phyloP scores from a whole-genome alignment of 2,329 filamentous ascomycete genomes.

The Helotiales sp. region DNA sequence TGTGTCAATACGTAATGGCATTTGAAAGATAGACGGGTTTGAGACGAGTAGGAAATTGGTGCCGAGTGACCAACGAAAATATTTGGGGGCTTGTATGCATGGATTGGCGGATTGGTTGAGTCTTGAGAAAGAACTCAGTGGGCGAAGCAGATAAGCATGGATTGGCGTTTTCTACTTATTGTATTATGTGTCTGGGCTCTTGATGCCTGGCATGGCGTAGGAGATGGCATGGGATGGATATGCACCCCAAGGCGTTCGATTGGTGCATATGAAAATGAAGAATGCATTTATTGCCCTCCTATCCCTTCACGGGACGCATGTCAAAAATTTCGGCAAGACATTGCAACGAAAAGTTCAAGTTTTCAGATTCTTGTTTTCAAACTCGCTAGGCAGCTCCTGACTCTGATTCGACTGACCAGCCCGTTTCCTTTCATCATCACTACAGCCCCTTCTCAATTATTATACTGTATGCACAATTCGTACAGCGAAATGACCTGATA shows the following conservation, averaged over 20 bases:
- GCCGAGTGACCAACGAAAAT: background rate
- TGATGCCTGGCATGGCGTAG: constrained; percentile 3
- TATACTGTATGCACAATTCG: no score
- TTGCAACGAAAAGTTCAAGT: no score
- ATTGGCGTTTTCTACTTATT: constrained; percentile 9
- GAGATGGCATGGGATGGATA: constrained; percentile 16
- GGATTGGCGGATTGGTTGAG: background rate
- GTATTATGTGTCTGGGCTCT: constrained; percentile 18
- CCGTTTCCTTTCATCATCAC: no score
- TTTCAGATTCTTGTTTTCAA: no score
- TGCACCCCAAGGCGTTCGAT: background rate
- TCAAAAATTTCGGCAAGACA: no score
- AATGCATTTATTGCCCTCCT: background rate
- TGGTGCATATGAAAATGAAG: constrained; percentile 4
- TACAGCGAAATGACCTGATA: no score
- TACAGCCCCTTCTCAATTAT: no score
- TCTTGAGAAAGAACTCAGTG: background rate
- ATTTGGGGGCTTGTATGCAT: constrained; percentile 16
- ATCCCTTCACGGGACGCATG: background rate
- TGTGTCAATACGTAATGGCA: background rate
- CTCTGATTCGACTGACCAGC: no score
- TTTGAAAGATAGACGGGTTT: background rate
- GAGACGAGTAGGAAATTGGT: background rate
- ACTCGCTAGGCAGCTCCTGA: no score
- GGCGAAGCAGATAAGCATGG: constrained; percentile 5